Percentiles rank a stretch among this genome's conserved stretches.
Conservation (phyloP, 192 early-diverging fungal species). For the Mortierella alpina region DNA sequence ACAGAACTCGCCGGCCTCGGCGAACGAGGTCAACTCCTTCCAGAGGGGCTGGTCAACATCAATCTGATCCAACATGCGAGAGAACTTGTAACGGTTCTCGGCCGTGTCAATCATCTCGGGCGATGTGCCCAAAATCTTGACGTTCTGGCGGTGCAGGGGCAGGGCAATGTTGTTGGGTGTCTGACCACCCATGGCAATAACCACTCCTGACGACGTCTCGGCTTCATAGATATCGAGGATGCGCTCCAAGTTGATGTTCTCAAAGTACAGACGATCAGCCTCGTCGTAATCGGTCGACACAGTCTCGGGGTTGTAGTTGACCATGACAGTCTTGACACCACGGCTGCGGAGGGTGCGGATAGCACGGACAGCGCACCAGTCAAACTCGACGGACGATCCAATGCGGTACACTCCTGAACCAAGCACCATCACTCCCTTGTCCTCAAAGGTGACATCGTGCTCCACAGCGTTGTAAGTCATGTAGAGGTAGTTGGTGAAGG, state of each 20-base stretch:
- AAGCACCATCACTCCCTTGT: conserved; percentile 96
- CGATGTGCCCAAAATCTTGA: conserved; percentile 94
- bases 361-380: conserved; percentile 98
- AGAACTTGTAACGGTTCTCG: conserved; percentile 99
- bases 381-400: conserved; percentile 97
- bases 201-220: conserved; percentile 86
- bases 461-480: conserved; percentile 96
- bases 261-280: conserved; percentile 97
- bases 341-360: conserved; percentile 92
- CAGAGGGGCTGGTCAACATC: conserved; percentile 97
- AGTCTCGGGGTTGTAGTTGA: conserved; percentile 99
- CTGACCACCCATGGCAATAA: conserved; percentile 98
- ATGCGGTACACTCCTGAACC: conserved; percentile 99
- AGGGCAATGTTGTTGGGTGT: conserved; percentile 98
- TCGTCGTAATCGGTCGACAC: conserved; percentile 99
- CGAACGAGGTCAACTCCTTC: conserved; percentile 93
- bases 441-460: conserved; percentile 92
- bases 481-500: conserved; percentile 98
- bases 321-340: conserved; percentile 95
- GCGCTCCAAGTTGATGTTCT: conserved; percentile 92
- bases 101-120: conserved; percentile 98
- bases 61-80: conserved; percentile 94
- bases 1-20: conserved; percentile 80
- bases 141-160: conserved; percentile 88
- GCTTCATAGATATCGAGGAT: conserved; percentile 97